phyloP scores from a whole-genome alignment of 225 moss, liverwort and hornwort genomes.

The Lunularia cruciata region DNA sequence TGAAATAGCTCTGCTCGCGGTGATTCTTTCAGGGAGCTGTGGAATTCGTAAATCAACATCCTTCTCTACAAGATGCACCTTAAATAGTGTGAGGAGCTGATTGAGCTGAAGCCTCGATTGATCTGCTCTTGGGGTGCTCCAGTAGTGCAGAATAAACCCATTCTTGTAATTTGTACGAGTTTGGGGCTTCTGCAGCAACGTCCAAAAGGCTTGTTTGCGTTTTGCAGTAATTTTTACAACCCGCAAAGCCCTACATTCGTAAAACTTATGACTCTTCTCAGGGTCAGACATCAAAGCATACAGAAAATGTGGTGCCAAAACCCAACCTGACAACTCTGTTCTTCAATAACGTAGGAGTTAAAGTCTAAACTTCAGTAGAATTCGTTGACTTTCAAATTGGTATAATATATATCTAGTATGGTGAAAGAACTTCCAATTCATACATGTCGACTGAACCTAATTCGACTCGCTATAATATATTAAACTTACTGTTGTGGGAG shows the following conservation, averaged over 20 bases:
- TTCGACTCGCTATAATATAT: no score
- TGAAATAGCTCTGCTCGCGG: slow-evolving; percentile 37
- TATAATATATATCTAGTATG: no score
- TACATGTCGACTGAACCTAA: no score
- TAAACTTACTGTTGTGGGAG: no score
- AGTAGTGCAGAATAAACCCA: slow-evolving; percentile 59
- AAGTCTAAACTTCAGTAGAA: no score
- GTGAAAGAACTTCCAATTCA: no score
- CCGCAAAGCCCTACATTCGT: slow-evolving; percentile 19
- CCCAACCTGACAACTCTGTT: slow-evolving; percentile 66
- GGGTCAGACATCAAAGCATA: slow-evolving; percentile 50
- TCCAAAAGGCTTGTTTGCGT: slow-evolving; percentile 21
- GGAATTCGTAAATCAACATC: slow-evolving; percentile 25
- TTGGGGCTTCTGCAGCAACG: slow-evolving; percentile 22
- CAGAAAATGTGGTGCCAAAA: slow-evolving; percentile 62
- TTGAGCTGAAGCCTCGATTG: background rate
- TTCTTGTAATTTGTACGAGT: slow-evolving; percentile 37
- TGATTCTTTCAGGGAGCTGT: slow-evolving; percentile 44
- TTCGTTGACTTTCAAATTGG: no score
- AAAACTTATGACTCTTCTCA: slow-evolving; percentile 23
- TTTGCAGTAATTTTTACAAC: slow-evolving; percentile 18
- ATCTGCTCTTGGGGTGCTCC: slow-evolving; percentile 13
- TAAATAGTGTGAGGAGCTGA: slow-evolving; percentile 43
- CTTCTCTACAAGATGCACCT: slow-evolving; percentile 48
- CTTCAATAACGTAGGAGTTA: no score